phyloP scores from a whole-genome alignment of 441 rosid species.

The Codiaeum variegatum region DNA sequence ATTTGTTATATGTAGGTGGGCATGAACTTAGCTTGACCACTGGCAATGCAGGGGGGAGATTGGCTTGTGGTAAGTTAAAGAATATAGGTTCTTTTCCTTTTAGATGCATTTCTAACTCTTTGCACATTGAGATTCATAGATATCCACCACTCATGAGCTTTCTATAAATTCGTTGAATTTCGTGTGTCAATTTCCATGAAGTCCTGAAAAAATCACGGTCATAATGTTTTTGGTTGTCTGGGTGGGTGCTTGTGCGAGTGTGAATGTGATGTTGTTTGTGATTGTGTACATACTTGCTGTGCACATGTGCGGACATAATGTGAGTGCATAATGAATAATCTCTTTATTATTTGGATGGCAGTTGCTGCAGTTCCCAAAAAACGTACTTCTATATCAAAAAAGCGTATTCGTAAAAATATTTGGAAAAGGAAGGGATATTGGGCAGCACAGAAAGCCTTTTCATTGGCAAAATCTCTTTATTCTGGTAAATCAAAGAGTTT shows the following conservation, averaged over 20 bases:
- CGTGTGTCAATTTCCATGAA: background rate
- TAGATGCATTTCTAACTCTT: background rate
- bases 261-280: background rate
- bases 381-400: conserved; percentile 20
- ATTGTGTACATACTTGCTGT: background rate
- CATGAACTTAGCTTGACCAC: conserved; percentile 91
- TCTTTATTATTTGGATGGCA: conserved; percentile 18
- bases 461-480: conserved; percentile 20
- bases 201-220: background rate
- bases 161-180: background rate
- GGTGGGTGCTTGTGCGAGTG: background rate
- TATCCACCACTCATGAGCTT: background rate
- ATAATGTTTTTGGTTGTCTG: background rate
- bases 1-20: conserved; percentile 53
- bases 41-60: conserved; percentile 96
- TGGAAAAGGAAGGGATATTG: conserved; percentile 20
- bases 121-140: background rate
- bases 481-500: conserved; percentile 23
- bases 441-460: conserved; percentile 20
- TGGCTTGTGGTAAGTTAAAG: conserved; percentile 80
- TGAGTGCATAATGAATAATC: background rate
- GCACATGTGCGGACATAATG: background rate
- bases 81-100: background rate
- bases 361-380: conserved; percentile 19
- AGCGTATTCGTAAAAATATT: conserved; percentile 18